Conservation (phyloP, 2,329 filamentous ascomycete species). For the Cladosporium sp. region DNA sequence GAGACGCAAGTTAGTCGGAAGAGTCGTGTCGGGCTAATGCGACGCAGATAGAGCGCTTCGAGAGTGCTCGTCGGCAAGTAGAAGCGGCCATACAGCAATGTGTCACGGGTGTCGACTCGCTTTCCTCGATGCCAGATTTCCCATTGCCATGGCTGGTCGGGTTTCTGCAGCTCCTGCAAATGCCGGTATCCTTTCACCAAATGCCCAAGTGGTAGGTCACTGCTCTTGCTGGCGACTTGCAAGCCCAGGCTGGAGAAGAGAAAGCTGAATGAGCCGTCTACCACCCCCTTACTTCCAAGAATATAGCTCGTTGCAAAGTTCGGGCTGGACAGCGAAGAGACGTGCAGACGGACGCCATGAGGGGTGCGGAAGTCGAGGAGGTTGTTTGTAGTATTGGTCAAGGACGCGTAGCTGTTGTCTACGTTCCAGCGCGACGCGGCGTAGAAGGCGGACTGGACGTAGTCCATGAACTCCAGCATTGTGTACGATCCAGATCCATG, state of each 20-base stretch:
- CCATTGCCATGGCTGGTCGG: conserved; percentile 55
- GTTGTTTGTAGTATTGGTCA: conserved; percentile 81
- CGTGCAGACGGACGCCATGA: conserved; percentile 76
- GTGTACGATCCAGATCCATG: conserved; percentile 19
- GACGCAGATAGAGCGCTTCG: conserved; percentile 80
- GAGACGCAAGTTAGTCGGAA: conserved; percentile 80
- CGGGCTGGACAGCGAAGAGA: conserved; percentile 87
- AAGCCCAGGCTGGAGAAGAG: conserved; percentile 88
- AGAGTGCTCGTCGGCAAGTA: conserved; percentile 84
- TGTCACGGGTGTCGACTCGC: conserved; percentile 54
- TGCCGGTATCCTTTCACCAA: conserved; percentile 83
- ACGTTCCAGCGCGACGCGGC: conserved; percentile 83
- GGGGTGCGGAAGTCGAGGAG: conserved; percentile 88
- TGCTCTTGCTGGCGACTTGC: conserved; percentile 67
- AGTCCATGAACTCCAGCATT: conserved; percentile 98
- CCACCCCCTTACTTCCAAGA: conserved; percentile 82
- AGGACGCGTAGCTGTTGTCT: conserved; percentile 86
- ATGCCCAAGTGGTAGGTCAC: conserved; percentile 72
- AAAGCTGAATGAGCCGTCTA: conserved; percentile 97
- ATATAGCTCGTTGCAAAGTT: conserved; percentile 95
- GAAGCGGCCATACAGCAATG: conserved; percentile 73
- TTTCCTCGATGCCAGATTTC: conserved; percentile 56
- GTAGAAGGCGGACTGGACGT: conserved; percentile 89
- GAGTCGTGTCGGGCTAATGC: conserved; percentile 75
- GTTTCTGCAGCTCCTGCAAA: conserved; percentile 64